Evolutionary conservation across 108 stramenopile genomes (phyloP), one percentile per base, ranked within the genome.

Genomic region (Mayamaea pseudoterrestris): DNA sequence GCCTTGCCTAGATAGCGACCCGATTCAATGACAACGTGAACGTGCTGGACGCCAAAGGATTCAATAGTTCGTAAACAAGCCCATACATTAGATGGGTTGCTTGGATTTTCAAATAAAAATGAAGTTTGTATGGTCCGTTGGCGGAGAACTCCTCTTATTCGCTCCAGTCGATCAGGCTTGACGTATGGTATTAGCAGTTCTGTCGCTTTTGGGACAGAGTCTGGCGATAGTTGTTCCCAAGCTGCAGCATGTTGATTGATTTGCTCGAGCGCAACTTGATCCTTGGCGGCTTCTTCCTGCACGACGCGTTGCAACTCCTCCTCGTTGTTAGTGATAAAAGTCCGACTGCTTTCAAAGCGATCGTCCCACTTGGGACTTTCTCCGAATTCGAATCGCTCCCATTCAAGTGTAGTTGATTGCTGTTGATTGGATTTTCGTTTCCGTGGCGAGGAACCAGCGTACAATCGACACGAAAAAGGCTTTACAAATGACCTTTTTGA

Each of bases 41-140:
- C 82, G 52, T 89, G 47, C 51, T 89, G 87, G 34, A 89, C 68
- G 1, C 83, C 80, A 63, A 87, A 88, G 27, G 70, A 73, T 57
- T 97, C 96, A 7, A 97, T 24, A 1, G 96, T 94, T 1, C 96
- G 64, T 2, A 97, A 56, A 54, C 93, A 94, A 4, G 96, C 96
- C 77, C 86, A 97, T 0, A 91, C 89, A 59, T 97, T 97, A 51
- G 76, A 78, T 1, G 96, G 93, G 50, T 97, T 97, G 37, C 65
- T 30, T 1, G 93, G 93, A 63, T 94, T 93, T 63, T 97, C 96
- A 67, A 86, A 97, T n/a, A 91, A 43, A 49, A 91, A 83, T 37
- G 62, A 47, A 0, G 64, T 57, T 27, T 80, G 71, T 47, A 47
- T 41, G 0, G 87, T 89, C 18, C 87, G 52, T 47, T 76, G 53